Conservation (phyloP, 1,139 yeast species). For the Taphrina deformans region DNA sequence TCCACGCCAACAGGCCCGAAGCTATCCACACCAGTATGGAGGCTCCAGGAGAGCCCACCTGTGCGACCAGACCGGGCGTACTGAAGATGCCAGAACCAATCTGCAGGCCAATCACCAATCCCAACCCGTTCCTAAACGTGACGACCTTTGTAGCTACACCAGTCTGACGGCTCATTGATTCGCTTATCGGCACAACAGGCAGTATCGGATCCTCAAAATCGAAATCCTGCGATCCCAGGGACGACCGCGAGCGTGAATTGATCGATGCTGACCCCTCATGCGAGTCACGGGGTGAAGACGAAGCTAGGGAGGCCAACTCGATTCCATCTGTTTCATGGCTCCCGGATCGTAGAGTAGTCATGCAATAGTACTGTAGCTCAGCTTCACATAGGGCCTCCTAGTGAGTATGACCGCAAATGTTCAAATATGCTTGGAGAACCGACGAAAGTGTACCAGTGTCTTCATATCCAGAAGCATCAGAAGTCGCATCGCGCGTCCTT, state of each 20-base stretch:
- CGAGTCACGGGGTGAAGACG: constrained; percentile 40
- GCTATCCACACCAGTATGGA: constrained; percentile 48
- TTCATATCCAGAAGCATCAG: background rate
- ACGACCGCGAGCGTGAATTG: constrained; percentile 40
- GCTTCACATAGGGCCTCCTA: no score
- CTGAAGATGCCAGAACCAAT: constrained; percentile 52
- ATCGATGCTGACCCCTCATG: constrained; percentile 36
- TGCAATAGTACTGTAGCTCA: background rate
- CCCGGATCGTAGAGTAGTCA: background rate
- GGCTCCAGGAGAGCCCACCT: constrained; percentile 49
- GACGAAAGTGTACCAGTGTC: no score
- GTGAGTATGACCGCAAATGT: no score
- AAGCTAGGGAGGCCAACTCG: constrained; percentile 47
- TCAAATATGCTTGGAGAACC: no score
- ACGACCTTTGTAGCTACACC: constrained; percentile 46
- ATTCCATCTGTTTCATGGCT: constrained; percentile 42
- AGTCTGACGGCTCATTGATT: constrained; percentile 39
- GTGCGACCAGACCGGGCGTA: constrained; percentile 49
- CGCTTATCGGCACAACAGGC: constrained; percentile 43
- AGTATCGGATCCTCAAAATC: constrained; percentile 43
- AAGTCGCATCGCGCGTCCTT: background rate
- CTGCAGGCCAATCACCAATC: constrained; percentile 50
- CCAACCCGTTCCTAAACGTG: constrained; percentile 47
- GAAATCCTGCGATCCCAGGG: constrained; percentile 41
- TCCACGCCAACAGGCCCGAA: constrained; percentile 51